Percentiles rank a stretch among this genome's conserved stretches.
Conservation (phyloP, 2,329 filamentous ascomycete genomes). For the Alternaria hordeiaustralica region DNA sequence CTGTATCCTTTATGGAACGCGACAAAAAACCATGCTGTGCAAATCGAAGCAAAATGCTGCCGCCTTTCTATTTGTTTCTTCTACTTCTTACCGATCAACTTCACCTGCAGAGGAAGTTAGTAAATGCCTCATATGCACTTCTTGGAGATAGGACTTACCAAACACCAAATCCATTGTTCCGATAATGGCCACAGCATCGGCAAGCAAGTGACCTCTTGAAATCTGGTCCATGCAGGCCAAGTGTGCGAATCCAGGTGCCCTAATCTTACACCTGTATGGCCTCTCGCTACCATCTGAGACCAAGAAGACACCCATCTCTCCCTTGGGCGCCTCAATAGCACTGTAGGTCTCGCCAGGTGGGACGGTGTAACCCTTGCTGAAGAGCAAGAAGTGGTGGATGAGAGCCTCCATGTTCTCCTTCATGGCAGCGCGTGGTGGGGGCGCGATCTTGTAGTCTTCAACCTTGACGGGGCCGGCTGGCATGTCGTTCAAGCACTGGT, state of each 20-base stretch:
- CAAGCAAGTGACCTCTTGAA: slow-evolving; percentile 87
- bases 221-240: slow-evolving; percentile 93
- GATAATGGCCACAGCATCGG: slow-evolving; percentile 96
- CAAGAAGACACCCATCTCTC: slow-evolving; percentile 97
- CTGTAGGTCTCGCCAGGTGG: slow-evolving; percentile 98
- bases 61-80: neutral
- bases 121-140: too few species aligned
- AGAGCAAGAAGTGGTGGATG: slow-evolving; percentile 98
- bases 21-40: neutral
- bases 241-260: slow-evolving; percentile 96
- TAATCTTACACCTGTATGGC: slow-evolving; percentile 96
- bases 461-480: slow-evolving; percentile 91
- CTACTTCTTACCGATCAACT: neutral
- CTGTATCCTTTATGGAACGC: neutral
- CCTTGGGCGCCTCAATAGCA: slow-evolving; percentile 98
- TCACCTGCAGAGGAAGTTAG: too few species aligned
- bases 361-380: slow-evolving; percentile 97
- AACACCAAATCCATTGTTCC: slow-evolving; percentile 57
- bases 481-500: slow-evolving; percentile 99
- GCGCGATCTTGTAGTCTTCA: slow-evolving; percentile 98
- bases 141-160: slow-evolving; percentile 37
- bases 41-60: neutral
- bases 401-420: slow-evolving; percentile 99
- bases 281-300: slow-evolving; percentile 96
- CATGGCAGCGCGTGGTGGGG: slow-evolving; percentile 95